Percentiles rank a stretch among this genome's conserved stretches.
Evolutionary conservation across 2,329 filamentous ascomycete species (phyloP).

Genomic region (Delphinella strobiligena): DNA sequence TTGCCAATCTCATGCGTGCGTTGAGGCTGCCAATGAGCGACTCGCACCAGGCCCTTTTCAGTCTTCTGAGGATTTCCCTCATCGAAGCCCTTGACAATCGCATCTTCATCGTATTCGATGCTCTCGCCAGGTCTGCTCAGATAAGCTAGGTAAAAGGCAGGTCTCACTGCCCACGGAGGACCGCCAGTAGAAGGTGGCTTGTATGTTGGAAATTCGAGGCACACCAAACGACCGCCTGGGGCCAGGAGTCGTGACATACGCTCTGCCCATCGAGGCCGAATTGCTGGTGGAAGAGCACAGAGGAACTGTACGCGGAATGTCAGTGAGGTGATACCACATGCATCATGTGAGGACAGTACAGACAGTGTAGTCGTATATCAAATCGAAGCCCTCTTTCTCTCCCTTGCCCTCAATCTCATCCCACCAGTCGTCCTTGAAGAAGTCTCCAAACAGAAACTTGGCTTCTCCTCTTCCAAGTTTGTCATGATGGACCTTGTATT

Average conservation of each 20-base stretch:
- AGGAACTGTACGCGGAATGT: slow-evolving; percentile 39
- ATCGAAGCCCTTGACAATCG: slow-evolving; percentile 24
- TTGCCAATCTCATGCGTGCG: slow-evolving; percentile 45
- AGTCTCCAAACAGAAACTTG: slow-evolving; percentile 51
- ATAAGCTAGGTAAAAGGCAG: slow-evolving; percentile 60
- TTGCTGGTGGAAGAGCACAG: slow-evolving; percentile 42
- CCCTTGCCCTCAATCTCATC: slow-evolving; percentile 23
- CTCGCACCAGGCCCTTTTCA: slow-evolving; percentile 26
- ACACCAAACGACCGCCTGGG: slow-evolving; percentile 42
- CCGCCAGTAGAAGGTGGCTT: slow-evolving; percentile 55
- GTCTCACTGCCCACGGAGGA: slow-evolving; percentile 60
- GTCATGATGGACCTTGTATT: slow-evolving; percentile 30
- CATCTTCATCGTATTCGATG: slow-evolving; percentile 47
- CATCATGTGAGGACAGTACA: slow-evolving; percentile 13
- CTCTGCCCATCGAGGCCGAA: slow-evolving; percentile 47
- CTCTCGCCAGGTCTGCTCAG: slow-evolving; percentile 57
- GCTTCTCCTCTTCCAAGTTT: slow-evolving; percentile 37
- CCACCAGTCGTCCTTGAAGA: slow-evolving; percentile 51
- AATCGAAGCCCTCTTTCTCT: slow-evolving; percentile 42
- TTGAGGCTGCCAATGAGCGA: slow-evolving; percentile 44
- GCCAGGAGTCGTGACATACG: slow-evolving; percentile 43
- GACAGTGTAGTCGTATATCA: slow-evolving; percentile 54
- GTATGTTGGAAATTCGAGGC: slow-evolving; percentile 66
- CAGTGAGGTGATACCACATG: neutral
- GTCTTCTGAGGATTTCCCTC: slow-evolving; percentile 35